Evolutionary conservation across 192 early-diverging fungal species (phyloP).

Genomic region (Phycomyces blakesleeanus): DNA sequence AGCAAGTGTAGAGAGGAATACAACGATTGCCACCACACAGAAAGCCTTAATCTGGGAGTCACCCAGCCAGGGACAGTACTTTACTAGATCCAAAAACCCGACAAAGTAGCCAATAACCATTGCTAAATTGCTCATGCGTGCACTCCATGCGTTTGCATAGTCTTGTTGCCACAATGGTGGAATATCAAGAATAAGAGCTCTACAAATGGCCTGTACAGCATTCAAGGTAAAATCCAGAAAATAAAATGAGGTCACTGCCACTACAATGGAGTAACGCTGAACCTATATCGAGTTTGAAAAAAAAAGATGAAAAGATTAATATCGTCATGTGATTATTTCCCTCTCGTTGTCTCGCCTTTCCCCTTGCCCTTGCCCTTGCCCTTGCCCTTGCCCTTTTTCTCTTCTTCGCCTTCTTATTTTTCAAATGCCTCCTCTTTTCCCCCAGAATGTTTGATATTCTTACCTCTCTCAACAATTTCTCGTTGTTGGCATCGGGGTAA

Average conservation of each 20-base stretch:
- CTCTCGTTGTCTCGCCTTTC: background rate
- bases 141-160: constrained; percentile 78
- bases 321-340: background rate
- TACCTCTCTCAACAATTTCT: background rate
- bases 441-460: background rate
- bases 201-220: constrained; percentile 76
- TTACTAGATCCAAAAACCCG: constrained; percentile 76
- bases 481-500: constrained; percentile 1
- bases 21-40: constrained; percentile 65
- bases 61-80: constrained; percentile 63
- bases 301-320: background rate
- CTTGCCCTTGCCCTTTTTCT: too few species aligned
- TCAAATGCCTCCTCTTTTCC: background rate
- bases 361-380: too few species aligned
- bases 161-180: constrained; percentile 79
- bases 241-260: constrained; percentile 84
- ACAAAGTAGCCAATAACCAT: constrained; percentile 84
- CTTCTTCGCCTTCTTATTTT: too few species aligned
- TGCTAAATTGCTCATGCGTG: constrained; percentile 79
- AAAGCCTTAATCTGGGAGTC: constrained; percentile 78
- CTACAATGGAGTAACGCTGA: constrained; percentile 45
- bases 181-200: constrained; percentile 85
- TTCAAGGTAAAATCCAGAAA: constrained; percentile 93
- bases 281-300: constrained; percentile 9
- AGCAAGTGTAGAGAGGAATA: constrained; percentile 52